Conservation (phyloP, 2,329 filamentous ascomycete genomes). For the Neocatenulostroma microsporum region DNA sequence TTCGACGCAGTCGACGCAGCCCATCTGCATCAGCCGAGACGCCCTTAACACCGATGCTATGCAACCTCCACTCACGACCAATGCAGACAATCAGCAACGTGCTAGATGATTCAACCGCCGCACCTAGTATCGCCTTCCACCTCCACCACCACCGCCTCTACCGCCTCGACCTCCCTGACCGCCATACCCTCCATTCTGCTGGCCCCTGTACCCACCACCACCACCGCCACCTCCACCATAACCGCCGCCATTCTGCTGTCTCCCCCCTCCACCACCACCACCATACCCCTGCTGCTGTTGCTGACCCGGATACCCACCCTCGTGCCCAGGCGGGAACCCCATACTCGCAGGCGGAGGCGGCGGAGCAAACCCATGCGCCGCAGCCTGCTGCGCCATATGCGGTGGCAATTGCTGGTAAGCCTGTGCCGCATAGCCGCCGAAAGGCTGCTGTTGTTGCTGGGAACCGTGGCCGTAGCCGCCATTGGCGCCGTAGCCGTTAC, state of each 20-base stretch:
- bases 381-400: constrained; percentile 28
- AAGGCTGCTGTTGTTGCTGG: no score
- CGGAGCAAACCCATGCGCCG: constrained; percentile 23
- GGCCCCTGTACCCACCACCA: constrained; percentile 13
- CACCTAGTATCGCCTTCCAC: constrained; percentile 5
- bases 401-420: constrained; percentile 25
- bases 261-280: constrained; percentile 16
- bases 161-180: constrained; percentile 13
- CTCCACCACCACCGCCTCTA: constrained; percentile 5
- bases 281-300: constrained; percentile 7
- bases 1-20: no score
- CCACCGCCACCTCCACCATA: constrained; percentile 14
- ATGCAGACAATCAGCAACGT: no score
- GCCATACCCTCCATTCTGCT: constrained; percentile 18
- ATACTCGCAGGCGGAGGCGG: constrained; percentile 2
- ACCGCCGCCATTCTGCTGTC: constrained; percentile 17
- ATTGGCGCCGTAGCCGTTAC: constrained; percentile 22
- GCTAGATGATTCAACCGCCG: no score
- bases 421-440: constrained; percentile 12
- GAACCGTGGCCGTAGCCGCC: constrained; percentile 18
- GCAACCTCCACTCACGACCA: no score
- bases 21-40: no score
- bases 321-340: constrained; percentile 10
- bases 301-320: constrained; percentile 6
- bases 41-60: no score